Conservation (phyloP, 345 rosid species). For the Sonneratia caseolaris region DNA sequence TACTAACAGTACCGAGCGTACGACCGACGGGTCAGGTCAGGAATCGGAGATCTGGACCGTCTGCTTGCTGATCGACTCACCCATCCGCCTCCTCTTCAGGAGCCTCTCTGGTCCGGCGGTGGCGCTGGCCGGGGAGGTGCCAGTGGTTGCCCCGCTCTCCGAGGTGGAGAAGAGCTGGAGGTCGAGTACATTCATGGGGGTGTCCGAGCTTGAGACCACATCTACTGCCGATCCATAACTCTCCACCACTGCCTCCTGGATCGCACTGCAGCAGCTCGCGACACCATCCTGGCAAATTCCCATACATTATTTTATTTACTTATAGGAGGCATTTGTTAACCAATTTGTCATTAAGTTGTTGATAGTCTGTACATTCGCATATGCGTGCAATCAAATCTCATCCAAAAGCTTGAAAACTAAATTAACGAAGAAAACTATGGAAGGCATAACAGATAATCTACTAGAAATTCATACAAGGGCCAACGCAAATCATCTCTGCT, state of each 20-base stretch:
- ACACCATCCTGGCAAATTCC: constrained; percentile 25
- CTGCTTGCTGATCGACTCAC: background rate
- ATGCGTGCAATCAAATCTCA: no score
- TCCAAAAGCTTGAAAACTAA: no score
- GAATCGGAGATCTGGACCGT: background rate
- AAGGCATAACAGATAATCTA: no score
- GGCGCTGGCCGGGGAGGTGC: constrained; percentile 8
- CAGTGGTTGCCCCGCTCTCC: constrained; percentile 31
- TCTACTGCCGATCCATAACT: constrained; percentile 29
- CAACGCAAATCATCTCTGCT: background rate
- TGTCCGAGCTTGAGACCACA: constrained; percentile 26
- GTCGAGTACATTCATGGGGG: constrained; percentile 51
- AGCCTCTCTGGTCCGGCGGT: background rate
- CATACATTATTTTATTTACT: no score
- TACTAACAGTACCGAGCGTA: background rate
- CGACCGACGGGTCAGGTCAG: background rate
- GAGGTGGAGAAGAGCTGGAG: constrained; percentile 41
- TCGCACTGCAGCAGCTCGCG: constrained; percentile 35
- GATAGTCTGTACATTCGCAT: no score
- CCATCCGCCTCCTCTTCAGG: constrained; percentile 12
- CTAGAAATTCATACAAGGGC: background rate
- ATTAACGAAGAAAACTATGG: no score
- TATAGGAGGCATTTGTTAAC: no score
- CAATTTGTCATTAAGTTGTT: no score
- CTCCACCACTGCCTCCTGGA: constrained; percentile 27